Conservation (phyloP, 1,139 yeast genomes). For the Insectozyma bohioensis region DNA sequence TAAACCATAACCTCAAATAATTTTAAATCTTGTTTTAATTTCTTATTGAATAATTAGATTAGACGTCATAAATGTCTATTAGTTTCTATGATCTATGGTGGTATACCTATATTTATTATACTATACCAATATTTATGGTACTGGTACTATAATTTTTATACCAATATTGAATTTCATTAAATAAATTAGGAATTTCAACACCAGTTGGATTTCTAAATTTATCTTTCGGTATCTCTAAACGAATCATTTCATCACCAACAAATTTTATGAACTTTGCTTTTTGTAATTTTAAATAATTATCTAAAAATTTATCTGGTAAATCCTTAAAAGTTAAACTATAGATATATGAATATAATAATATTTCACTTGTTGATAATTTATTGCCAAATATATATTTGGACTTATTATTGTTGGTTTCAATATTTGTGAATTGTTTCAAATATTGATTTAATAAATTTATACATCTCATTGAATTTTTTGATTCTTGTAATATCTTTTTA, state of each 20-base stretch:
- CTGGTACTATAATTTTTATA: slow-evolving; percentile 1
- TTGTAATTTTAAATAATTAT: slow-evolving; percentile 27
- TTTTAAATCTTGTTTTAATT: too few species aligned
- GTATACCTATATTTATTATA: too few species aligned
- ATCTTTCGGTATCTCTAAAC: neutral
- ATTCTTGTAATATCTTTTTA: slow-evolving; percentile 43
- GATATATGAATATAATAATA: slow-evolving; percentile 42
- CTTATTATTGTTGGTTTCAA: slow-evolving; percentile 4
- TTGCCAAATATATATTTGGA: slow-evolving; percentile 9
- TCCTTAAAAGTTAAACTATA: slow-evolving; percentile 30
- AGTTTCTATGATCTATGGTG: too few species aligned
- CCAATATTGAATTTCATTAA: slow-evolving; percentile 32
- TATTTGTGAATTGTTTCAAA: slow-evolving; percentile 24
- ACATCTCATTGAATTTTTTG: slow-evolving; percentile 53
- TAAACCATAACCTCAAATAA: too few species aligned
- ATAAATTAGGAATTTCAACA: slow-evolving; percentile 33
- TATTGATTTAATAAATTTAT: slow-evolving; percentile 39
- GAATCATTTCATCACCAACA: neutral
- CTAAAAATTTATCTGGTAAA: slow-evolving; percentile 47
- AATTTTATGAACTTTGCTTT: slow-evolving; percentile 21
- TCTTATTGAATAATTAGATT: too few species aligned
- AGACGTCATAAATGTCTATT: too few species aligned
- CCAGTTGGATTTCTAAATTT: slow-evolving; percentile 26
- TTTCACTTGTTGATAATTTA: slow-evolving; percentile 14
- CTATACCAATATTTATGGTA: too few species aligned